Evolutionary conservation across 345 rosid genomes (phyloP).

Genomic region (Corchorus olitorius): DNA sequence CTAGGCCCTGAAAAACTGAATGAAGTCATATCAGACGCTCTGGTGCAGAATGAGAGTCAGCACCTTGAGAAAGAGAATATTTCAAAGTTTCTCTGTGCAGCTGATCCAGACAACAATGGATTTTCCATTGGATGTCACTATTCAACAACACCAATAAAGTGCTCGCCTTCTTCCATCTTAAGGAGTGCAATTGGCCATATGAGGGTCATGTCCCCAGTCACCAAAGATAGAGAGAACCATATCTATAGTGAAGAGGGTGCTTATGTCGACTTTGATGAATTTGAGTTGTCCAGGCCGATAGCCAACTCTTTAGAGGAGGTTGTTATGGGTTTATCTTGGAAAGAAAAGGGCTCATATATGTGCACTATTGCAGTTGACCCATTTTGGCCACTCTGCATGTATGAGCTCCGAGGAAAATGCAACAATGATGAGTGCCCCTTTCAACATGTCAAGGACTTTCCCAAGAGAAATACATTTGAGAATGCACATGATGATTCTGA

Average conservation of each 20-base stretch:
- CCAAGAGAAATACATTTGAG: conserved; percentile 36
- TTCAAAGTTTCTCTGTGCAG: conserved; percentile 25
- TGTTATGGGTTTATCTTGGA: conserved; percentile 27
- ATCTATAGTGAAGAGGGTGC: conserved; percentile 21
- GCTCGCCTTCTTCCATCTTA: conserved; percentile 43
- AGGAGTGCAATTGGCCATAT: conserved; percentile 61
- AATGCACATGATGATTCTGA: conserved; percentile 41
- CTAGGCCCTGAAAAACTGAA: conserved; percentile 45
- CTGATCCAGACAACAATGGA: conserved; percentile 35
- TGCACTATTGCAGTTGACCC: conserved; percentile 63
- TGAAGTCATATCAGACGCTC: conserved; percentile 39
- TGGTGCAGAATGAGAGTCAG: conserved; percentile 32
- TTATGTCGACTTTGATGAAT: conserved; percentile 36
- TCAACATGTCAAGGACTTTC: conserved; percentile 78
- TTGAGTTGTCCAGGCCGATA: conserved; percentile 26
- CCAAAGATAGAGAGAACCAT: conserved; percentile 29
- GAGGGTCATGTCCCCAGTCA: conserved; percentile 37
- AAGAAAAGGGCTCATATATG: conserved; percentile 51
- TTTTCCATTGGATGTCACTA: conserved; percentile 30
- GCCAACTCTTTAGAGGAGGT: conserved; percentile 33
- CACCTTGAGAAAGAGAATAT: conserved; percentile 23
- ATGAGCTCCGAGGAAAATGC: conserved; percentile 96
- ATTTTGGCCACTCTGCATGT: conserved; percentile 85
- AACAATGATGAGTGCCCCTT: conserved; percentile 89
- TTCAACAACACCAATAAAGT: conserved; percentile 26